Base-by-base conservation (phyloP, 1,139 yeast genomes). In the Pichia sp. region DNA sequence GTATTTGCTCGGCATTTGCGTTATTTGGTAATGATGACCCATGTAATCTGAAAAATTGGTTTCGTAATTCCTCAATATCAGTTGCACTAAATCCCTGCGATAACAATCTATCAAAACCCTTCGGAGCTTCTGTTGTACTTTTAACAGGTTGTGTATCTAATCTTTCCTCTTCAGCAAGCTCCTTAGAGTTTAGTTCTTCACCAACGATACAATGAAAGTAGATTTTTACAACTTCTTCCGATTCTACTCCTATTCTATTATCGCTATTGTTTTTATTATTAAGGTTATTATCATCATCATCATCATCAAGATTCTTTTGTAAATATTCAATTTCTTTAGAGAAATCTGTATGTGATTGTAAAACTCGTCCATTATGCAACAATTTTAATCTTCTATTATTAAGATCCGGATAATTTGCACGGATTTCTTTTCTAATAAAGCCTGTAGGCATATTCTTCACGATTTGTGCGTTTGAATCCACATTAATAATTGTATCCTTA, bases 201-300 rank as follows among this genome's bases (percentile, higher is more conserved):
- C 96, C 96, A 5, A 88, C 74, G 6, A 87, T 78, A 67, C 96
- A 88, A 62, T 87, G 96, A 7, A 89, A 73, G 59, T 83, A 87
- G 18, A 85, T 53, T 51, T 56, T 54, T 44, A 61, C 48, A 18
- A 18, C 18, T 18, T 18, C 18, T 18, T 18, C 18, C 18, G 18
- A 18, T 18, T 18, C 18, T 18, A 18, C 18, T 18, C 18, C 18
- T 18, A 18, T 18, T 18, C 18, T 18, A 18, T 18, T 18, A 18
- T 18, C 18, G 18, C 8, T 9, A n/a, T 34, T 6, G 32, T 30
- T 8, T 7, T 6, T 30, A 6, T 34, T 11, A 5, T 50, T 44
- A 26, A n/a, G n/a, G n/a, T 49, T 36, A 7, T 42, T 50, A 25
- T 48, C 43, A 25, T 40, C 40, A 29, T 51, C 53, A 32, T 53